Evolutionary conservation across 768 basidiomycete genomes (phyloP), one percentile per base, ranked within the genome.

Genomic region (Hygrophoropsis aurantiaca): DNA sequence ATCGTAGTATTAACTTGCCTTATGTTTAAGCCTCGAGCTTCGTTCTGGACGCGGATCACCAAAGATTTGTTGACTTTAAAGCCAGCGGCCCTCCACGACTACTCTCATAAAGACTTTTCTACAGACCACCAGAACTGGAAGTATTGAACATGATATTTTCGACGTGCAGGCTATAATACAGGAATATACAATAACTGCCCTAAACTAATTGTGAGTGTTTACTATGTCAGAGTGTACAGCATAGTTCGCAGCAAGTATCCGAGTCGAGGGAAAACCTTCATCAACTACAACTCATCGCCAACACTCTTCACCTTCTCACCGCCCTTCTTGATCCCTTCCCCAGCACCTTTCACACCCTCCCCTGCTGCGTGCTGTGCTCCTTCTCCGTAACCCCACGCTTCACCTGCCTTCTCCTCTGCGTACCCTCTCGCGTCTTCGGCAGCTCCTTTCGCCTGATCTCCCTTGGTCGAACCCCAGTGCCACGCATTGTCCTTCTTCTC

Each of bases 261-360:
- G 25, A 19, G 8, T 40, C n/a, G 18, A 40, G 11, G 34, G 9
- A n/a, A 6, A 35, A 3, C 69, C 69, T 33, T 59, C 60, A 6
- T n/a, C n/a, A 51, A 61, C 55, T 70, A 62, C 51, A 66, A 59
- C 36, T 71, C 64, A 44, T 65, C 66, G 5, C 56, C 64, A 54
- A 64, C 54, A n/a, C 57, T 57, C 10, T 58, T 59, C 5, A 48
- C 42, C 44, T 57, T 53, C 44, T 62, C 60, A 24, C 53, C 58
- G 3, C 49, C 64, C 44, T 60, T 50, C 16, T 54, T 52, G 11
- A 58, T 49, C 5, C 46, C 56, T 46, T 64, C 57, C 2, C 58
- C 40, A 18, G 53, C 57, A 42, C 46, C 48, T 52, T 57, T 49
- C 3, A 59, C 61, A 42, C 62, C 62, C 9, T 56, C 61, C 26